Evolutionary conservation across 495 filamentous ascomycete species (phyloP).

Genomic region (Staphylotrichum longicolle): DNA sequence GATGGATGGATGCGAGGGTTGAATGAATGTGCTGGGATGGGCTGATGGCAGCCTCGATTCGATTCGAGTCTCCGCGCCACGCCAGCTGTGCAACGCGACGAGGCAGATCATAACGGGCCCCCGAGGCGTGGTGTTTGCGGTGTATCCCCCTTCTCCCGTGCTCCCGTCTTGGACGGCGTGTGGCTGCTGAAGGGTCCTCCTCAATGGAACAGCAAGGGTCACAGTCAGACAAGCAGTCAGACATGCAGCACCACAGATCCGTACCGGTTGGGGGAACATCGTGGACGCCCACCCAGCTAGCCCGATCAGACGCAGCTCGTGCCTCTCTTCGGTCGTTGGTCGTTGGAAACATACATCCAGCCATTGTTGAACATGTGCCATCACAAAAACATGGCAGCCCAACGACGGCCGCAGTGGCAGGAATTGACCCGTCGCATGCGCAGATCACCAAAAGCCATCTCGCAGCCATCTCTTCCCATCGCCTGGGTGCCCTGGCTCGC

Average conservation of each 20-base stretch:
- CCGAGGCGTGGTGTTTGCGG: neutral
- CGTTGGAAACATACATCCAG: neutral
- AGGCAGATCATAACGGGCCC: slow-evolving; percentile 14
- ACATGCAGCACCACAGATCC: slow-evolving; percentile 13
- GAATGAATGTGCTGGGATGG: too few species aligned
- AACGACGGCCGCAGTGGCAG: neutral
- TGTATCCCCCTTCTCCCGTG: slow-evolving; percentile 1
- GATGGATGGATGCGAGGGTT: neutral
- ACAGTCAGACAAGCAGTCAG: slow-evolving; percentile 16
- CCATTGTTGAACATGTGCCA: too few species aligned
- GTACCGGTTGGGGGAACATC: neutral
- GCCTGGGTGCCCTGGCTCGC: too few species aligned
- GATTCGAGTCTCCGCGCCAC: slow-evolving; percentile 7
- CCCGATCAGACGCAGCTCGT: slow-evolving; percentile 11
- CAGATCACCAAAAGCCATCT: too few species aligned
- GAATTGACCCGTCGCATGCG: neutral
- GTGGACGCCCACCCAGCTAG: neutral
- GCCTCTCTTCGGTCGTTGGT: neutral
- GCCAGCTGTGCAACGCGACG: slow-evolving; percentile 17
- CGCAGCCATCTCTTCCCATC: too few species aligned
- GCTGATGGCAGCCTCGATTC: neutral
- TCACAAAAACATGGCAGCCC: too few species aligned
- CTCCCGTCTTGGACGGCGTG: neutral
- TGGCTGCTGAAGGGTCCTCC: neutral
- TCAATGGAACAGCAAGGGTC: slow-evolving; percentile 16